Evolutionary conservation across 768 basidiomycete species (phyloP).

Genomic region (Cytidiella melzeri): DNA sequence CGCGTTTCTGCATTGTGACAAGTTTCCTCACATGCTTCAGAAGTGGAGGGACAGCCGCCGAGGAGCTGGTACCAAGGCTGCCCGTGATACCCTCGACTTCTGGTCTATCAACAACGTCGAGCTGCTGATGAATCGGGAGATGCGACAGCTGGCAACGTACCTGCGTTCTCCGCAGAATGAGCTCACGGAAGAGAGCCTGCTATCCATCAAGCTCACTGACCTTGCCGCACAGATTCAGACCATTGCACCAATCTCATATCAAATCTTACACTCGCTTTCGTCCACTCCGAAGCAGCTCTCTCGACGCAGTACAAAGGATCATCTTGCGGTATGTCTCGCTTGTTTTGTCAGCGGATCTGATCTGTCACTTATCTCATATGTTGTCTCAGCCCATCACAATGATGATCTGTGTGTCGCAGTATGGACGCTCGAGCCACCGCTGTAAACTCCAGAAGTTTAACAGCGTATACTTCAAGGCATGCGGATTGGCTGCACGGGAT

Average conservation of each 20-base stretch:
- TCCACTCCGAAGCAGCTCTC: constrained; percentile 5
- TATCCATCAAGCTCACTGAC: constrained; percentile 2
- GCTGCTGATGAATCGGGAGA: constrained; percentile 1
- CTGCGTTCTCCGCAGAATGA: neutral
- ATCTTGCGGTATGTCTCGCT: constrained; percentile 1
- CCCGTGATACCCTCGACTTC: neutral
- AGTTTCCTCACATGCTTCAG: neutral
- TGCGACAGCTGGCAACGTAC: neutral
- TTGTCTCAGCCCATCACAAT: constrained; percentile 1
- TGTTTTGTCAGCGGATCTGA: neutral
- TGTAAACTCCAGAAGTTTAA: constrained; percentile 25
- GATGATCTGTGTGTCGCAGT: neutral
- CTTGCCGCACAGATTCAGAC: neutral
- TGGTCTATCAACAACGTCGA: neutral
- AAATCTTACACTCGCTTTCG: neutral
- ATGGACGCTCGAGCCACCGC: constrained; percentile 6
- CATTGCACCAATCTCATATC: constrained; percentile 5
- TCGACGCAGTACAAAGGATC: constrained; percentile 3
- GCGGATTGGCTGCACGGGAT: constrained; percentile 31
- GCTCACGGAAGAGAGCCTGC: constrained; percentile 1
- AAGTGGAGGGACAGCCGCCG: too few relatives aligned
- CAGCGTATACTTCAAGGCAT: constrained; percentile 32
- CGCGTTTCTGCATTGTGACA: neutral
- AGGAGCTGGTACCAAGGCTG: constrained; percentile 2
- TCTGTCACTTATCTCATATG: neutral